Percentiles rank a stretch among this genome's conserved stretches.
phyloP scores from a whole-genome alignment of 345 rosid genomes.

The Schrenkiella parvula region DNA sequence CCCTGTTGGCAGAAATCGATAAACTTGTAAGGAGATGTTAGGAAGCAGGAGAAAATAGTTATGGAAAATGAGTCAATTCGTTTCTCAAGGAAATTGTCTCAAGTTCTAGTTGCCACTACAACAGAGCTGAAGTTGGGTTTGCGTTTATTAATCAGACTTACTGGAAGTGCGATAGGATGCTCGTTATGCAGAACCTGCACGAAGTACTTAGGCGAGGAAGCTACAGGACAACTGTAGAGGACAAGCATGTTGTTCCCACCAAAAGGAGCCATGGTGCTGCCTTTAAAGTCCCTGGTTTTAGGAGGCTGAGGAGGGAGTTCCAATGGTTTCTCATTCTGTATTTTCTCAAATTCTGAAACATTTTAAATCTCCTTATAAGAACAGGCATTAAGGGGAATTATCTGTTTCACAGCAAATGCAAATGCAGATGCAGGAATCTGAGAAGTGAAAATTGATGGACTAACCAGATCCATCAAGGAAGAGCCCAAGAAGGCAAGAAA shows the following conservation, averaged over 20 bases:
- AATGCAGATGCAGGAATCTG: background rate
- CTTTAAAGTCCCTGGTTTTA: slow-evolving; percentile 65
- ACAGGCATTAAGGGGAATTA: background rate
- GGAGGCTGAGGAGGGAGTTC: slow-evolving; percentile 87
- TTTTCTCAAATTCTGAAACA: slow-evolving; percentile 62
- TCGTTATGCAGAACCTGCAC: slow-evolving; percentile 92
- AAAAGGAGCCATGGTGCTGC: slow-evolving; percentile 80
- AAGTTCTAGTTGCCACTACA: background rate
- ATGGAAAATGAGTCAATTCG: background rate
- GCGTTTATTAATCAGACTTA: slow-evolving; percentile 32
- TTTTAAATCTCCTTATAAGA: background rate
- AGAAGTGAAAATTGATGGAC: slow-evolving; percentile 23
- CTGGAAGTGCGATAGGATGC: slow-evolving; percentile 71
- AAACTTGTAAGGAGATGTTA: background rate
- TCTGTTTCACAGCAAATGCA: background rate
- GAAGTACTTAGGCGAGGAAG: slow-evolving; percentile 62
- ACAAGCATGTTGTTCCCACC: slow-evolving; percentile 86
- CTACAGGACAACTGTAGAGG: slow-evolving; percentile 65
- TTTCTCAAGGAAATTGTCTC: background rate
- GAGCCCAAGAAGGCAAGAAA: slow-evolving; percentile 93
- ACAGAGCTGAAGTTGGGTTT: slow-evolving; percentile 9
- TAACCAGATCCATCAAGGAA: slow-evolving; percentile 84
- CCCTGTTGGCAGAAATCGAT: slow-evolving; percentile 44
- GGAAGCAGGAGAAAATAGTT: background rate
- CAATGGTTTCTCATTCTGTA: slow-evolving; percentile 71